Base-by-base conservation (phyloP, 1,139 yeast species). In the Ashbya aceris region DNA sequence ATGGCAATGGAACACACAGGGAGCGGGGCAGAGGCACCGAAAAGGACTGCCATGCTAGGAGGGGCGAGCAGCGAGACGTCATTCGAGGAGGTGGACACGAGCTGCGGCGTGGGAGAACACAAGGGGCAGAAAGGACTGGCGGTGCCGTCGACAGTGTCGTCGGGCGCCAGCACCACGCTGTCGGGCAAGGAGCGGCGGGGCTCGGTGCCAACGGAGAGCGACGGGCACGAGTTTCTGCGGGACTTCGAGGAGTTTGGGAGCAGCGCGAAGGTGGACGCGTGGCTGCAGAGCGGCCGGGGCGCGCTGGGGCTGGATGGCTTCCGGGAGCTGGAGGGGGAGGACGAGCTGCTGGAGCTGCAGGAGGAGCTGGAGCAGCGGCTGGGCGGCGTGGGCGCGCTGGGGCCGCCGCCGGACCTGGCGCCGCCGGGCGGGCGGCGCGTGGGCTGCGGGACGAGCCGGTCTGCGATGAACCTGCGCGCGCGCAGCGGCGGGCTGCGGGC, bases 61-160 rank as follows among this genome's bases (percentile, higher is more conserved):
- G 54, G 48, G 11, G 41, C n/a, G n/a, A n/a, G 49, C 13, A 49
- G 54, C 23, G 62, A 59, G 30, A 52, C 59, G 4, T 57, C 62
- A 9, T 59, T 59, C 46, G 64, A 59, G 39, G 61, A 59, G 38
- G 39, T 58, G 30, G 62, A 58, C 31, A 51, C 60, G 3, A 52
- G 61, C 1, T 51, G 54, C 40, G 45, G 37, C 34, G 29, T 31
- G 38, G 14, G 35, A 28, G 27, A n/a, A 14, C n/a, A 5, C 11
- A 14, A 10, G 20, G n/a, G 6, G 6, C 20, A n/a, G 35, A 8
- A 4, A n/a, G 20, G 20, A 32, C 5, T 42, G 5, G 53, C 56
- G 3, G 53, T 57, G 2, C 48, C 56, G n/a, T 54, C 61, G 4
- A 44, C 56, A 2, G 49, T 56, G 9, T 55, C 61, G 36, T 57